Conservation (phyloP, 2,329 filamentous ascomycete species). For the Diaporthe sp. region DNA sequence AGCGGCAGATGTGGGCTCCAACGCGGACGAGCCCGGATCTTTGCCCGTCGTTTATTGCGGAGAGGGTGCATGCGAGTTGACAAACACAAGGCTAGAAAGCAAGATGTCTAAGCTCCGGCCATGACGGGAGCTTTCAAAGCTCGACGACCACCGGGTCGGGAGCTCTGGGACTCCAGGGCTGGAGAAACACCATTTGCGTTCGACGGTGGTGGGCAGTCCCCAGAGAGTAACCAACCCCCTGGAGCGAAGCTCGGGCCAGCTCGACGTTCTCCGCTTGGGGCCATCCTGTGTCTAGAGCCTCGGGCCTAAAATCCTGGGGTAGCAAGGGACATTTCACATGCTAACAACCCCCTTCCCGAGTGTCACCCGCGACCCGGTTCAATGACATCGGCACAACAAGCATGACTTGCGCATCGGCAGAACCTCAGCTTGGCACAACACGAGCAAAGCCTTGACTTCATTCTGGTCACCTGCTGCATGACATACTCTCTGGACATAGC, state of each 20-base stretch:
- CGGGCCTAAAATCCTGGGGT: conserved; percentile 26
- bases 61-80: neutral
- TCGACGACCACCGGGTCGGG: neutral
- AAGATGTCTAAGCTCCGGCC: neutral
- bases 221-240: neutral
- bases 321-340: conserved; percentile 34
- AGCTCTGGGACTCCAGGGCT: neutral
- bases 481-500: neutral
- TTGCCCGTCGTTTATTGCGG: neutral
- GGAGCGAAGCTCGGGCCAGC: conserved; percentile 9
- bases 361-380: neutral
- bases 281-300: conserved; percentile 13
- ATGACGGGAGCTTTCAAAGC: neutral
- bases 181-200: neutral
- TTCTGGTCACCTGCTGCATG: neutral
- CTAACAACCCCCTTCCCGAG: conserved; percentile 7
- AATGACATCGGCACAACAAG: conserved; percentile 32
- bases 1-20: neutral
- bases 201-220: neutral
- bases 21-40: neutral
- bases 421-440: conserved; percentile 36
- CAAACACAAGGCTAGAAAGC: too few relatives aligned
- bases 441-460: neutral
- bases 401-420: conserved; percentile 10
- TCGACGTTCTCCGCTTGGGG: conserved; percentile 23